phyloP scores from a whole-genome alignment of 306 rosid genomes.

The Rosa persica region DNA sequence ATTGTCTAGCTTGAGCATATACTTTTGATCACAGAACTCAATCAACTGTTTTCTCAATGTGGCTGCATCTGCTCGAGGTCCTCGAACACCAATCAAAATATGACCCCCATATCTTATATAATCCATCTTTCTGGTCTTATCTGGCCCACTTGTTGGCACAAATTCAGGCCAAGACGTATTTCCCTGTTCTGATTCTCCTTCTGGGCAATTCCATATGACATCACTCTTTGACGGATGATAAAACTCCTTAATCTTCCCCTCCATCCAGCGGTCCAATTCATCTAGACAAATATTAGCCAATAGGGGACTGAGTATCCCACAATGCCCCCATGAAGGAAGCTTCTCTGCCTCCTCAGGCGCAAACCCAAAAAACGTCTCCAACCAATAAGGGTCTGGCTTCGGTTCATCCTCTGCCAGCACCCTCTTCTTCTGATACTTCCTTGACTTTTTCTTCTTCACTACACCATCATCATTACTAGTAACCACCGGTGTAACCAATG shows the following conservation, averaged over 20 bases:
- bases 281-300: constrained; percentile 79
- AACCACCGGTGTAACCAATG: constrained; percentile 70
- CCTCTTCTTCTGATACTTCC: constrained; percentile 95
- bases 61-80: constrained; percentile 90
- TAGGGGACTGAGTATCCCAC: constrained; percentile 83
- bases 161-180: constrained; percentile 99
- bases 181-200: constrained; percentile 85
- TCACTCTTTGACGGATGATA: constrained; percentile 90
- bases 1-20: constrained; percentile 85
- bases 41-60: constrained; percentile 78
- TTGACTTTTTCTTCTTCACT: constrained; percentile 62
- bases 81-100: constrained; percentile 80
- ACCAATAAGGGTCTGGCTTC: constrained; percentile 97
- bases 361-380: constrained; percentile 85
- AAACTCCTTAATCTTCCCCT: constrained; percentile 78
- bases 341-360: constrained; percentile 87
- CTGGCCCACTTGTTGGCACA: constrained; percentile 97
- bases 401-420: constrained; percentile 94
- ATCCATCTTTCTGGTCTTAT: constrained; percentile 95
- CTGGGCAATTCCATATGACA: constrained; percentile 88
- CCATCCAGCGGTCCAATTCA: constrained; percentile 95
- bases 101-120: constrained; percentile 85
- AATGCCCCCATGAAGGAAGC: constrained; percentile 89
- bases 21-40: constrained; percentile 92
- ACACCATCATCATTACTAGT: constrained; percentile 52